These are phyloP conservation scores for Thelephora ganbajun DNA, from an alignment of 768 basidiomycete genomes.

Conservation along the genomic window DNA sequence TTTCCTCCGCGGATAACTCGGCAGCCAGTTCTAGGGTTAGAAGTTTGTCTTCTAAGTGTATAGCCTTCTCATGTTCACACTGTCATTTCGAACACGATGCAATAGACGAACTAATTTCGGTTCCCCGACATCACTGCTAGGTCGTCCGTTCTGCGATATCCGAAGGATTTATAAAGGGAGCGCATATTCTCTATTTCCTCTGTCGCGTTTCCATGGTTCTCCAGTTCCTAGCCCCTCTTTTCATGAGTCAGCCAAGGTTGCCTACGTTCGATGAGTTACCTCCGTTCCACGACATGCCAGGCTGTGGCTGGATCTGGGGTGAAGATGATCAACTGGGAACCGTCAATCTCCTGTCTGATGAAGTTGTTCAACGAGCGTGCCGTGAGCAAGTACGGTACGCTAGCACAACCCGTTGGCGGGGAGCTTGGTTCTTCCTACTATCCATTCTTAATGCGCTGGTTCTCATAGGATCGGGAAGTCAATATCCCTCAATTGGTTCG, in stretches of 20 bases:
- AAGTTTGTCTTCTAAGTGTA: too few species aligned
- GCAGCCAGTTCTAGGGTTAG: too few species aligned
- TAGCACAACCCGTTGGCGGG: neutral
- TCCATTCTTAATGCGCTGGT: neutral
- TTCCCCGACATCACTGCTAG: neutral
- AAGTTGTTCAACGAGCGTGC: constrained; percentile 44
- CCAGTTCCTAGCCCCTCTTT: neutral
- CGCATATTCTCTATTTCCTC: too few species aligned
- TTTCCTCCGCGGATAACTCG: constrained; percentile 51
- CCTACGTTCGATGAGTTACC: constrained; percentile 37
- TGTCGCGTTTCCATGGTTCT: neutral
- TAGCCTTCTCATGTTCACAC: neutral
- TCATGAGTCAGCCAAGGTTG: constrained; percentile 13
- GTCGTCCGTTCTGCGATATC: too few species aligned
- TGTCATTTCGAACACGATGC: neutral
- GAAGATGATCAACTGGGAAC: constrained; percentile 53
- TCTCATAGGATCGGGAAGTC: constrained; percentile 32
- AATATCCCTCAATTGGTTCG: constrained; percentile 51
- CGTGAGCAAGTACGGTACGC: constrained; percentile 44
- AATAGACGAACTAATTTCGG: neutral
- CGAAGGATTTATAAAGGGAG: neutral
- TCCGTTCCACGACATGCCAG: constrained; percentile 26
- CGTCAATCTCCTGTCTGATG: constrained; percentile 48
- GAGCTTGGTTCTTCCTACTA: neutral
- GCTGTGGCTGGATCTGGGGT: constrained; percentile 67